Evolutionary conservation across 352 stramenopile species (phyloP).

Genomic region (Globisporangium abappressorium): DNA sequence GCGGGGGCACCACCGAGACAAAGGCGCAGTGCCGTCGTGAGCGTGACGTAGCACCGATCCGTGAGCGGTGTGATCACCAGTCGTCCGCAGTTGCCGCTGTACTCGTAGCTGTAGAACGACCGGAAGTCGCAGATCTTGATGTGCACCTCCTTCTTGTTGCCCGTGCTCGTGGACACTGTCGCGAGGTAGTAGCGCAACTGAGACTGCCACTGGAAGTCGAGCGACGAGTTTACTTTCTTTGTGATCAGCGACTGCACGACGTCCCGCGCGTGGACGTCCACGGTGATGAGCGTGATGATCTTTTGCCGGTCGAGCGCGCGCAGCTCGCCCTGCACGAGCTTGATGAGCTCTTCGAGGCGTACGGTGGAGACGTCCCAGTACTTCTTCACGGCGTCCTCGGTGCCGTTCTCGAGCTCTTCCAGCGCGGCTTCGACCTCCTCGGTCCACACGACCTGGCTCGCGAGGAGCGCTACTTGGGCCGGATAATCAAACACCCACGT

Average conservation of each 20-base stretch:
- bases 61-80: slow-evolving; percentile 85
- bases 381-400: slow-evolving; percentile 94
- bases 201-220: slow-evolving; percentile 95
- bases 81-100: slow-evolving; percentile 92
- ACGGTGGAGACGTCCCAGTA: slow-evolving; percentile 92
- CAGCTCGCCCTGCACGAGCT: slow-evolving; percentile 89
- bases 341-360: slow-evolving; percentile 91
- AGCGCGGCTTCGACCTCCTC: slow-evolving; percentile 89
- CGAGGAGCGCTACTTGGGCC: slow-evolving; percentile 77
- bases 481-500: slow-evolving; percentile 92
- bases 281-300: slow-evolving; percentile 97
- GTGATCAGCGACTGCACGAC: slow-evolving; percentile 91
- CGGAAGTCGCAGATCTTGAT: slow-evolving; percentile 91
- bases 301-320: slow-evolving; percentile 80
- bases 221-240: slow-evolving; percentile 90
- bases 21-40: slow-evolving; percentile 77
- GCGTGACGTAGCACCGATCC: slow-evolving; percentile 82
- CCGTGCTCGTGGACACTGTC: slow-evolving; percentile 36
- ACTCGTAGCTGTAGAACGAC: slow-evolving; percentile 95
- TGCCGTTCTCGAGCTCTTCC: slow-evolving; percentile 94
- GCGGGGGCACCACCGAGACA: slow-evolving; percentile 77
- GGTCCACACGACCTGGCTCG: slow-evolving; percentile 93
- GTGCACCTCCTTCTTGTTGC: slow-evolving; percentile 64
- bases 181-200: slow-evolving; percentile 93
- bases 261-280: slow-evolving; percentile 95